Conservation (phyloP, 345 rosid genomes). For the Hypericum perforatum region DNA sequence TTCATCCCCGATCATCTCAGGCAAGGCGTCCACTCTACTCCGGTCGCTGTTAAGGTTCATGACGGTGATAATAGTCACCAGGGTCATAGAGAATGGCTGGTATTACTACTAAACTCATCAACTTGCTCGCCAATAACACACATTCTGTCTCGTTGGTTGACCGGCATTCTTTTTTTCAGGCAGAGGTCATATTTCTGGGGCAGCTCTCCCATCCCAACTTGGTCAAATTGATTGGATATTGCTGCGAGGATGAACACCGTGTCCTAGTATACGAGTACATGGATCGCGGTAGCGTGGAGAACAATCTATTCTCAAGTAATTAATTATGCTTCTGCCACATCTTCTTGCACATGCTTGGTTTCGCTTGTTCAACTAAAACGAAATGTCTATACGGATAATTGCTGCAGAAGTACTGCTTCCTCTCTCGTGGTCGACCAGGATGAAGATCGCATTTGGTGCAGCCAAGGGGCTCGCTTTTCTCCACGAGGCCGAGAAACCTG, state of each 20-base stretch:
- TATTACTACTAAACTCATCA: constrained; percentile 20
- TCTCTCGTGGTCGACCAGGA: constrained; percentile 74
- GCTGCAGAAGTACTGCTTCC: constrained; percentile 80
- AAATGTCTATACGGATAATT: constrained; percentile 3
- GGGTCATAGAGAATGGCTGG: constrained; percentile 99
- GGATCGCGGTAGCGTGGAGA: constrained; percentile 92
- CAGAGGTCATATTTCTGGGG: constrained; percentile 94
- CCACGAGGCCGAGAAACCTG: constrained; percentile 91
- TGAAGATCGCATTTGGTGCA: constrained; percentile 93
- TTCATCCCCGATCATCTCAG: constrained; percentile 51
- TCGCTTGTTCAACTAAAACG: background rate
- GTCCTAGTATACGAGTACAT: constrained; percentile 84
- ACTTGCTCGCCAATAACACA: constrained; percentile 1
- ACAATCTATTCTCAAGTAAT: constrained; percentile 79
- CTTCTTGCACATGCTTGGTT: background rate
- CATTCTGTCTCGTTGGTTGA: too few relatives aligned
- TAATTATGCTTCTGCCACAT: constrained; percentile 14
- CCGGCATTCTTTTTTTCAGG: too few relatives aligned
- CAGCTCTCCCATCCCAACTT: constrained; percentile 94
- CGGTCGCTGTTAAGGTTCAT: constrained; percentile 94
- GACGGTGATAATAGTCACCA: constrained; percentile 86
- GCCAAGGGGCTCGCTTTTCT: constrained; percentile 97
- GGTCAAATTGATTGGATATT: constrained; percentile 86
- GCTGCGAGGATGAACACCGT: constrained; percentile 81
- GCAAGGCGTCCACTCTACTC: constrained; percentile 52